These are phyloP conservation scores for Xylaria longipes DNA, from an alignment of 495 filamentous ascomycete genomes.

Conservation along the genomic window DNA sequence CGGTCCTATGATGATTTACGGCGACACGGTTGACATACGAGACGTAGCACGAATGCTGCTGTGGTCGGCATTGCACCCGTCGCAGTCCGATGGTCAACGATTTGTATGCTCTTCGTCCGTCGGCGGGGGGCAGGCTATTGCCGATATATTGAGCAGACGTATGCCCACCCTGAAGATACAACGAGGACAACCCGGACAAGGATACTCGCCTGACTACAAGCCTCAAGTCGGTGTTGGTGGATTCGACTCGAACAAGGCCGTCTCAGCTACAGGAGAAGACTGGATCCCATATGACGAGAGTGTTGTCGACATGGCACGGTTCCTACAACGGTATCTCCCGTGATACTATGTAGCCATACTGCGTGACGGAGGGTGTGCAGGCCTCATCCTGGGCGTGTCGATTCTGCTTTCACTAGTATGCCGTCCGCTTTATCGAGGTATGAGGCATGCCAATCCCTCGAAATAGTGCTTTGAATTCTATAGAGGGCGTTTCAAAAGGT, in stretches of 20 bases:
- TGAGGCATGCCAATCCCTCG: background rate
- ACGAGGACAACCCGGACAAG: conserved; percentile 33
- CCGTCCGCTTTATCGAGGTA: background rate
- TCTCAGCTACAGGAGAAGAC: conserved; percentile 37
- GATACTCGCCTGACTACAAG: conserved; percentile 32
- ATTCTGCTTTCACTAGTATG: background rate
- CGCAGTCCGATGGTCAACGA: conserved; percentile 34
- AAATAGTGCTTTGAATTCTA: background rate
- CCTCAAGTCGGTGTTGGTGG: conserved; percentile 24
- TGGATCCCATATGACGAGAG: conserved; percentile 48
- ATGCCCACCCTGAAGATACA: conserved; percentile 29
- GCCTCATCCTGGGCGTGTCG: background rate
- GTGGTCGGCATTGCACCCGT: conserved; percentile 32
- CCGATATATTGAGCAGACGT: conserved; percentile 38
- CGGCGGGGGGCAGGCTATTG: conserved; percentile 37
- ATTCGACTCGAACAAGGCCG: conserved; percentile 41
- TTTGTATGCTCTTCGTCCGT: conserved; percentile 40
- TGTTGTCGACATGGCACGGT: conserved; percentile 43
- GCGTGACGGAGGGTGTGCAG: background rate
- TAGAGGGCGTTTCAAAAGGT: background rate
- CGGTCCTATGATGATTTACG: conserved; percentile 34
- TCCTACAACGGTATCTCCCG: conserved; percentile 30
- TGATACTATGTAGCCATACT: background rate
- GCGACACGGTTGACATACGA: conserved; percentile 40
- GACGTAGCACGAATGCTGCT: conserved; percentile 46